Percentiles rank a stretch among this genome's conserved stretches.
Conservation (phyloP, 1,284 basidiomycete species). For the Naganishia cerealis region DNA sequence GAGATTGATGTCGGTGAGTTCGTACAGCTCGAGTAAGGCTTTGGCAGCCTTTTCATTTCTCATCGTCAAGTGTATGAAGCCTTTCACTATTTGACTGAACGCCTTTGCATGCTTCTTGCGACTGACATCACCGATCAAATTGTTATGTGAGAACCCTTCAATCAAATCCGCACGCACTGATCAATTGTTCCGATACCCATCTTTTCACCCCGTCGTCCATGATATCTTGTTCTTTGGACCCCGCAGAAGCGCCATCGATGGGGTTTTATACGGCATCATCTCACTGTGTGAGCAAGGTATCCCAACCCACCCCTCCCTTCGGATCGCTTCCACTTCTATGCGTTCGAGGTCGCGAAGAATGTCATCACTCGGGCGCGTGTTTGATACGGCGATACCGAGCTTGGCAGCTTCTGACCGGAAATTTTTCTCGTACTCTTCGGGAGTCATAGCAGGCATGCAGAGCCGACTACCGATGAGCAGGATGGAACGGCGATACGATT, state of each 20-base stretch:
- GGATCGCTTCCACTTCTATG: conserved; percentile 14
- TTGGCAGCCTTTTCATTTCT: conserved; percentile 3
- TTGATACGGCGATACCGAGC: conserved; percentile 2
- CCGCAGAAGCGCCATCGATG: conserved; percentile 26
- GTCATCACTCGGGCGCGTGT: conserved; percentile 14
- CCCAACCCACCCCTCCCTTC: conserved; percentile 22
- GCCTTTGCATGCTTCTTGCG: conserved; percentile 18
- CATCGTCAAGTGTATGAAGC: not conserved
- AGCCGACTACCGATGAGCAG: conserved; percentile 21
- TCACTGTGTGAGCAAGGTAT: conserved; percentile 26
- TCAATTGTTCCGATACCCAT: conserved; percentile 26
- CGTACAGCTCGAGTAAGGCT: conserved; percentile 20
- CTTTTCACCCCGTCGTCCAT: conserved; percentile 5
- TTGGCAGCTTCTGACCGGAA: conserved; percentile 12
- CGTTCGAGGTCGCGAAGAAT: conserved; percentile 10
- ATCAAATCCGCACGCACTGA: conserved; percentile 24
- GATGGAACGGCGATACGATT: conserved; percentile 22
- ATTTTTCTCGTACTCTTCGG: conserved; percentile 13
- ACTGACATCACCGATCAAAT: conserved; percentile 14
- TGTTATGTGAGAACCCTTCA: conserved; percentile 26
- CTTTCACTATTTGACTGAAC: conserved; percentile 7
- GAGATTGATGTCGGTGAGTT: not conserved
- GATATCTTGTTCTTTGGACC: conserved; percentile 15
- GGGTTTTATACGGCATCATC: conserved; percentile 31
- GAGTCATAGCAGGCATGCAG: conserved; percentile 31